phyloP scores from a whole-genome alignment of 2,329 filamentous ascomycete species.

The Curvularia spicifera region DNA sequence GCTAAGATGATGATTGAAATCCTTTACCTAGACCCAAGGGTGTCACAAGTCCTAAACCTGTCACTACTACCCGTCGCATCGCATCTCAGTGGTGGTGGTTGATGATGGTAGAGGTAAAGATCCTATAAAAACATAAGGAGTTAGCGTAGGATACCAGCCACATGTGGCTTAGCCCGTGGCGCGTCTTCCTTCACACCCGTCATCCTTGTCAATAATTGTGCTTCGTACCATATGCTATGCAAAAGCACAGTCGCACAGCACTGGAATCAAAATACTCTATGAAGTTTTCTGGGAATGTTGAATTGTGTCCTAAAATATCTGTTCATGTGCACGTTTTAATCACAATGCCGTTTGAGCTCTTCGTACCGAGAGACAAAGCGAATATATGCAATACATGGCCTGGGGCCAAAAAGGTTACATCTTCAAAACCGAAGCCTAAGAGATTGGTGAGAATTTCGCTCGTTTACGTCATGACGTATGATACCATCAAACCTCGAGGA shows the following conservation, averaged over 20 bases:
- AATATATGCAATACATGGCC: too few relatives aligned
- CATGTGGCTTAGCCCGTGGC: slow-evolving; percentile 19
- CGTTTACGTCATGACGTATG: too few relatives aligned
- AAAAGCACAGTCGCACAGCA: background rate
- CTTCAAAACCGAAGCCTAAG: too few relatives aligned
- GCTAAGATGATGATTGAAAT: background rate
- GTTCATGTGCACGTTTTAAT: background rate
- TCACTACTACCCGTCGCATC: slow-evolving; percentile 60
- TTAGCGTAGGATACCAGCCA: slow-evolving; percentile 17
- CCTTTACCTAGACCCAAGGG: slow-evolving; percentile 75
- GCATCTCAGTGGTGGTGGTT: slow-evolving; percentile 45
- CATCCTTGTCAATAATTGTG: background rate
- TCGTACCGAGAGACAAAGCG: background rate
- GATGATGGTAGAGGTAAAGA: slow-evolving; percentile 16
- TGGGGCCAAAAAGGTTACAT: too few relatives aligned
- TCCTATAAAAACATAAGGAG: slow-evolving; percentile 2
- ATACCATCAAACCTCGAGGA: too few relatives aligned
- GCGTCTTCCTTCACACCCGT: background rate
- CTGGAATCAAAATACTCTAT: background rate
- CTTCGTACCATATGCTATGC: background rate
- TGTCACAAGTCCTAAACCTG: slow-evolving; percentile 58
- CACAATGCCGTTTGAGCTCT: background rate
- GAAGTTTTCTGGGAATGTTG: too few relatives aligned
- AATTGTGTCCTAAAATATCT: too few relatives aligned
- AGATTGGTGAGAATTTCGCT: too few relatives aligned